A percentile compares a stretch with the other conserved stretches of the same genome.
These are phyloP conservation scores for Ilex asprella DNA, from an alignment of 257 asterid species.

Conservation along the genomic window DNA sequence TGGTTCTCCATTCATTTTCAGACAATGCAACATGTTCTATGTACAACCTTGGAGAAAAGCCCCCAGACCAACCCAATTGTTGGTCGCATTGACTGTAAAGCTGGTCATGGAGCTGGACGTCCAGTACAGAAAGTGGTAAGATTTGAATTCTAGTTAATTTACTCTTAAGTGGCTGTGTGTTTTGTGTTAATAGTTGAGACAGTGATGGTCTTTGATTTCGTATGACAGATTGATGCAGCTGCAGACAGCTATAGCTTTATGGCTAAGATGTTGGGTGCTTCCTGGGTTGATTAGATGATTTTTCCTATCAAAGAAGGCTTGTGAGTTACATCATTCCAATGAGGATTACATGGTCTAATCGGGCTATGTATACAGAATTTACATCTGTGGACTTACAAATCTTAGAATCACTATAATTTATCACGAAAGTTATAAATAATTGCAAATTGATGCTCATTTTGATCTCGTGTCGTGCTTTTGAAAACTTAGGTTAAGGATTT, in stretches of 20 bases:
- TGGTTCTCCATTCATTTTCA: slow-evolving; percentile 17
- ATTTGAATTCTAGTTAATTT: neutral
- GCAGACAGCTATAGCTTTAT: slow-evolving; percentile 80
- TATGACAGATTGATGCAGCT: slow-evolving; percentile 64
- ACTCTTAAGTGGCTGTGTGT: neutral
- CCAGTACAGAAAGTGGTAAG: slow-evolving; percentile 80
- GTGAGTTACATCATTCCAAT: too few relatives aligned
- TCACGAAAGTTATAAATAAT: too few relatives aligned
- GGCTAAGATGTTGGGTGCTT: slow-evolving; percentile 67
- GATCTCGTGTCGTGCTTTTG: too few relatives aligned
- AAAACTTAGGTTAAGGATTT: too few relatives aligned
- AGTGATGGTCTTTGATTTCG: neutral
- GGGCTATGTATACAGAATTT: too few relatives aligned
- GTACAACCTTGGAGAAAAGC: slow-evolving; percentile 56
- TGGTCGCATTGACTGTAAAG: slow-evolving; percentile 79
- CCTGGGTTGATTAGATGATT: slow-evolving; percentile 56
- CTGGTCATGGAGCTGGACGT: slow-evolving; percentile 95
- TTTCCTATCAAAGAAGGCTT: neutral
- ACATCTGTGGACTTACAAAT: too few relatives aligned
- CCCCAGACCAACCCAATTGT: slow-evolving; percentile 73
- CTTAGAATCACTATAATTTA: too few relatives aligned
- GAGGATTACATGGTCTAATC: too few relatives aligned
- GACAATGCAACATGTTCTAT: slow-evolving; percentile 81
- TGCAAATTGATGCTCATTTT: too few relatives aligned
- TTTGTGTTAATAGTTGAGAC: neutral